Evolutionary conservation across 2,329 filamentous ascomycete species (phyloP).

Genomic region (Trichoderma aggressivum): DNA sequence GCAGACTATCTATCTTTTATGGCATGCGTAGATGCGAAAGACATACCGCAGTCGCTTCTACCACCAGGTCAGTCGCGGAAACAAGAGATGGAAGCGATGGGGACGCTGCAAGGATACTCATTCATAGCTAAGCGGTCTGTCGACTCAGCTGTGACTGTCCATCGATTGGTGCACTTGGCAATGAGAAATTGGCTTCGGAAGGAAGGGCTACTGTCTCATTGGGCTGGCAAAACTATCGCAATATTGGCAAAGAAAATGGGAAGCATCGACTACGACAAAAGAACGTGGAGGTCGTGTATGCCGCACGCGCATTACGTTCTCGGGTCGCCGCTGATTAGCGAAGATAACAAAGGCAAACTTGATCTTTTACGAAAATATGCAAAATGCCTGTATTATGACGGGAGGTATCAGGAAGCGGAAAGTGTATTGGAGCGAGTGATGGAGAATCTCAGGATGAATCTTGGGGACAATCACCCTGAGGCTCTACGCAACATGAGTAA

Average conservation of each 20-base stretch:
- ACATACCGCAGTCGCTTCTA: slow-evolving; percentile 30
- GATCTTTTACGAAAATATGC: not conserved
- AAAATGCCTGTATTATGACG: not conserved
- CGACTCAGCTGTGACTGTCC: not conserved
- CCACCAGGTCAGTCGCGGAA: slow-evolving; percentile 13
- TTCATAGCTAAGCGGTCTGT: not conserved
- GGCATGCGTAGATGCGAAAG: slow-evolving; percentile 28
- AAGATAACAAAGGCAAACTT: not conserved
- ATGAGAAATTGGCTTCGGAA: not conserved
- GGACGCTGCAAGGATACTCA: not conserved
- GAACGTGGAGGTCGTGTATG: not conserved
- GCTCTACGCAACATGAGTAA: not conserved
- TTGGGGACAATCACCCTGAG: not conserved
- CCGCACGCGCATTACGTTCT: not conserved
- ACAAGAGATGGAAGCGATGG: slow-evolving; percentile 20
- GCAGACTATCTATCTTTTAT: slow-evolving; percentile 31
- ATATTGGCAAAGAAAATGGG: not conserved
- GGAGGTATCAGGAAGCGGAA: not conserved
- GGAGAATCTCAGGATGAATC: not conserved
- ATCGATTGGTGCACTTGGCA: not conserved
- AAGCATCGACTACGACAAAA: not conserved
- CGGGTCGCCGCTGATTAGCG: not conserved
- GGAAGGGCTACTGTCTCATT: not conserved
- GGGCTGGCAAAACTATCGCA: not conserved
- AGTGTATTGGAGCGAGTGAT: not conserved